Evolutionary conservation across 2,329 filamentous ascomycete species (phyloP), one percentile per base, ranked within the genome.

Genomic region (Xylaria sp.): DNA sequence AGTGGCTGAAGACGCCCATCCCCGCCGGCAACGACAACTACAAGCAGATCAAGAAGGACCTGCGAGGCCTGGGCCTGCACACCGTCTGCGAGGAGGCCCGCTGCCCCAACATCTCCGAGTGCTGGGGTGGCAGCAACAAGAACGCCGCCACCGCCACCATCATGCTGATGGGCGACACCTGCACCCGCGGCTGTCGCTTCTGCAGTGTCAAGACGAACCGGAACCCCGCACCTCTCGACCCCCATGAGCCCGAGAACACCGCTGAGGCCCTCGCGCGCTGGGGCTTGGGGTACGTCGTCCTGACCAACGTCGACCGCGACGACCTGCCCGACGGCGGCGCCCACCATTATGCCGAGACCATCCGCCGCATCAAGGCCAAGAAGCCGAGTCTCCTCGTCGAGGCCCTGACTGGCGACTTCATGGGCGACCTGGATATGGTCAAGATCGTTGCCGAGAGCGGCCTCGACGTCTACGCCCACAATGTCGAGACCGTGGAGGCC

Each of bases 81-180:
- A 99, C 96, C 4, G 96, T 99, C 18, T 99, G 96, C 81, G 96
- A 99, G 82, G 96, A 99, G 83, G 96, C 96, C 1, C 89, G 94
- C 72, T 99, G 96, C 81, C 96, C 96, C 69, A 99, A 99, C 81
- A 97, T 99, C 69, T 94, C 92, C 71, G 95, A 98, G 79, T 99
- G 96, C 84, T 99, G 96, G 96, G 96, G 96, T 69, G 96, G 96
- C 39, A 89, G 86, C 77, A 89, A 91, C 79, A 97, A 97, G 83
- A 91, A 89, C 72, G 91, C 93, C 30, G 96, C 96, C 4, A 99
- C 96, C 36, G 96, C 96, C 2, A 99, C 96, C 12, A 98, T 99
- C 81, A 99, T 99, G 96, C 84, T 99, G 56, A 98, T 98, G 94
- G 96, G 96, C 72, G 96, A 99, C 80, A 98, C 95, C 9, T 99